Percentiles rank a stretch among this genome's conserved stretches.
These are phyloP conservation scores for Ascocoryne sarcoides DNA, from an alignment of 2,329 filamentous ascomycete species.

Conservation along the genomic window DNA sequence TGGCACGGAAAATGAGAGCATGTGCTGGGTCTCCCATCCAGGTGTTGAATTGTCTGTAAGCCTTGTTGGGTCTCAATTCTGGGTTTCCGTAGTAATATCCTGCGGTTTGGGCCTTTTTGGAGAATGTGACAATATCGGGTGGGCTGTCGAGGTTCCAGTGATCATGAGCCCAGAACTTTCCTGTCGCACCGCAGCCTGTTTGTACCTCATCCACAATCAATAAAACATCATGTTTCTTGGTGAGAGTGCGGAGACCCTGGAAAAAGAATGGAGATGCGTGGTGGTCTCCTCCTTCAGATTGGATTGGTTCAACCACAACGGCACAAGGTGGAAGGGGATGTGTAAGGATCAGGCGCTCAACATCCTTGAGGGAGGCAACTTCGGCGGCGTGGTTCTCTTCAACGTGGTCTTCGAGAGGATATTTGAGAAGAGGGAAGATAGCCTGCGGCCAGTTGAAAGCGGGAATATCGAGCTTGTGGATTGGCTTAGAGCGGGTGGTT, in stretches of 20 bases:
- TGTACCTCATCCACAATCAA: constrained; percentile 82
- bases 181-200: constrained; percentile 76
- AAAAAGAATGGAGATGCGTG: constrained; percentile 75
- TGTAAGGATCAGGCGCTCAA: constrained; percentile 61
- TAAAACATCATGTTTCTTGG: constrained; percentile 58
- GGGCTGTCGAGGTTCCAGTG: constrained; percentile 67
- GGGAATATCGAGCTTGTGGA: constrained; percentile 83
- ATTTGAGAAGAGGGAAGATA: constrained; percentile 69
- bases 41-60: constrained; percentile 81
- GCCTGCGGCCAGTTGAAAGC: constrained; percentile 82
- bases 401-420: constrained; percentile 62
- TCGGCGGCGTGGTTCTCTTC: constrained; percentile 66
- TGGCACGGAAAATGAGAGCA: constrained; percentile 67
- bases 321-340: constrained; percentile 63
- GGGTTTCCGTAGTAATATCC: constrained; percentile 75
- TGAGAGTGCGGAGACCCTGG: constrained; percentile 63
- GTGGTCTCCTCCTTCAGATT: constrained; percentile 79
- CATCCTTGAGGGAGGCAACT: constrained; percentile 61
- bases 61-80: constrained; percentile 68
- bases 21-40: constrained; percentile 80
- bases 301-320: constrained; percentile 69
- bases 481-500: constrained; percentile 72
- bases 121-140: constrained; percentile 83
- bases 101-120: constrained; percentile 78
- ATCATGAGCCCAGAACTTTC: constrained; percentile 81